Conservation (phyloP, 495 filamentous ascomycete genomes). For the Paragyromitra xinjiangensis region DNA sequence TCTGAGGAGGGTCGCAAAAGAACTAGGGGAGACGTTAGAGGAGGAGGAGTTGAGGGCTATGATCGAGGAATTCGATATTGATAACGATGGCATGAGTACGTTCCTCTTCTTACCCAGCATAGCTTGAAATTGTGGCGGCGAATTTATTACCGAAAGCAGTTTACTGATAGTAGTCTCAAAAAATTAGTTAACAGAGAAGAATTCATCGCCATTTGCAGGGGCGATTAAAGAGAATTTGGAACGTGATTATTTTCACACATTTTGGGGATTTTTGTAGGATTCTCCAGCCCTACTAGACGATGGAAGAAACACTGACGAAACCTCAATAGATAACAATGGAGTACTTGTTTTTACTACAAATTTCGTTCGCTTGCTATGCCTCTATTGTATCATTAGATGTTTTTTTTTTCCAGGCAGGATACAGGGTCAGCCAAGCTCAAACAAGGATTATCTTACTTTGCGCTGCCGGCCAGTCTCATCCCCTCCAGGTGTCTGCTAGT, state of each 20-base stretch:
- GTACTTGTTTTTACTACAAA: conserved; percentile 59
- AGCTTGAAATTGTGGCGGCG: neutral
- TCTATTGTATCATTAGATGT: conserved; percentile 35
- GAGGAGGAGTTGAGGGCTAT: conserved; percentile 93
- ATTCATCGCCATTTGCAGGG: conserved; percentile 79
- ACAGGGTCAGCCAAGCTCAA: neutral
- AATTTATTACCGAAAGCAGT: neutral
- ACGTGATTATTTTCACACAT: neutral
- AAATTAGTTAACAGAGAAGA: conserved; percentile 80
- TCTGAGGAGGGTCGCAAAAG: conserved; percentile 83
- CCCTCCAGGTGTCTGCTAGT: neutral
- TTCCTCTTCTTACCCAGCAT: neutral
- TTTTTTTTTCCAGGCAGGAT: neutral
- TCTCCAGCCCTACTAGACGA: neutral
- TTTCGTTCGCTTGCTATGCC: conserved; percentile 11
- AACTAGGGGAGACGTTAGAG: conserved; percentile 88
- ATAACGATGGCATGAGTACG: conserved; percentile 76
- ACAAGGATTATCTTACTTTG: conserved; percentile 1
- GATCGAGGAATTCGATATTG: conserved; percentile 98
- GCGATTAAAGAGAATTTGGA: conserved; percentile 43
- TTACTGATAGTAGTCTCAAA: conserved; percentile 12
- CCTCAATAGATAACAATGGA: conserved; percentile 18
- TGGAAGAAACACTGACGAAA: conserved; percentile 13
- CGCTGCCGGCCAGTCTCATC: neutral
- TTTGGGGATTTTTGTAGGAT: conserved; percentile 24